Percentiles rank a stretch among this genome's conserved stretches.
These are phyloP conservation scores for Suillus ampliporus DNA, from an alignment of 768 basidiomycete genomes.

Conservation along the genomic window DNA sequence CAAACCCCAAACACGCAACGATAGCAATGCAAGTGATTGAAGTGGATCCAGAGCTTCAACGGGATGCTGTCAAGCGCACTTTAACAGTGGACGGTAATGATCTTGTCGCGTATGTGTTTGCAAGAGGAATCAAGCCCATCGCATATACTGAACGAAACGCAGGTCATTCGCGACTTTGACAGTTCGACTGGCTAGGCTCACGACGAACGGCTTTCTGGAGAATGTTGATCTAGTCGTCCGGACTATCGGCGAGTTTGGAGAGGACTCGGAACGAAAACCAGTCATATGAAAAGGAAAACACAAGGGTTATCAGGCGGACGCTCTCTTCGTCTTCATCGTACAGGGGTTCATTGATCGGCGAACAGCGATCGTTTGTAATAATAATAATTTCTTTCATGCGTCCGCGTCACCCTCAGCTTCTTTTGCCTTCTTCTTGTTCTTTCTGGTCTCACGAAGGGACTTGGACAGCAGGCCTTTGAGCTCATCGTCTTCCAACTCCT, in stretches of 20 bases:
- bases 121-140: not conserved
- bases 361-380: conserved; percentile 19
- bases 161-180: conserved; percentile 83
- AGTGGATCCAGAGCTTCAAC: conserved; percentile 86
- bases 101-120: conserved; percentile 71
- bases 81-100: conserved; percentile 68
- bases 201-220: conserved; percentile 87
- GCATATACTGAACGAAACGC: conserved; percentile 1
- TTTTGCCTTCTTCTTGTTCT: conserved; percentile 85
- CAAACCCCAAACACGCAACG: conserved; percentile 70
- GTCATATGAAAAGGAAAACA: conserved; percentile 1
- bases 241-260: conserved; percentile 81
- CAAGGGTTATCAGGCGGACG: conserved; percentile 17
- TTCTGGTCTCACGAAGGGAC: conserved; percentile 87
- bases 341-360: conserved; percentile 17
- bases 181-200: conserved; percentile 82
- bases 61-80: conserved; percentile 76
- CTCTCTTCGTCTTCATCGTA: conserved; percentile 23
- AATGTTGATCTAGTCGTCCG: conserved; percentile 86
- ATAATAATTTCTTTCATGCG: not conserved
- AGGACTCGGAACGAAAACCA: conserved; percentile 53
- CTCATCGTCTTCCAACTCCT: conserved; percentile 88
- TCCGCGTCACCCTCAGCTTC: conserved; percentile 46
- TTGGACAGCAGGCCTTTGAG: conserved; percentile 79
- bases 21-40: conserved; percentile 86